Percentiles rank a stretch among this genome's conserved stretches.
phyloP scores from a whole-genome alignment of 169 alveolate genomes.

The Plasmodium billcollinsi region DNA sequence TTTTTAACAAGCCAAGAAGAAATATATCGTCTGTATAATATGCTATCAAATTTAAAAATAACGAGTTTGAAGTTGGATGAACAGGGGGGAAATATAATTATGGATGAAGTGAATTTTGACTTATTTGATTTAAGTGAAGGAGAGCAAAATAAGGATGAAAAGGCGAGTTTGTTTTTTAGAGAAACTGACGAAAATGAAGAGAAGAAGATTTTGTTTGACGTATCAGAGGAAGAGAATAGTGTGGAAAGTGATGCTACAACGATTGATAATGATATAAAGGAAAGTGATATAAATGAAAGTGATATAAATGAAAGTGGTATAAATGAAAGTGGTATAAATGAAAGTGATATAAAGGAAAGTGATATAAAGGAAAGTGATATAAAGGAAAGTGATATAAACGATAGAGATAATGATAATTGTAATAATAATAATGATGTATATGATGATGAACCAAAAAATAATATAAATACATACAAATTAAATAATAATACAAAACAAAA shows the following conservation, averaged over 20 bases:
- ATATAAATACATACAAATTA: constrained; percentile 30
- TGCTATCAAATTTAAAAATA: constrained; percentile 84
- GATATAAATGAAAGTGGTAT: constrained; percentile 23
- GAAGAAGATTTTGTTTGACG: constrained; percentile 74
- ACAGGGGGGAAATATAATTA: neutral
- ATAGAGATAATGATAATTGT: neutral
- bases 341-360: neutral
- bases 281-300: neutral
- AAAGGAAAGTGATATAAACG: neutral
- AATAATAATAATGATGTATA: neutral
- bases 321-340: neutral
- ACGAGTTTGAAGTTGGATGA: neutral
- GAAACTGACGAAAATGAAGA: constrained; percentile 67
- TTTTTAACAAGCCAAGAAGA: constrained; percentile 98
- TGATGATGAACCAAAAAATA: neutral
- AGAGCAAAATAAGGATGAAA: constrained; percentile 47
- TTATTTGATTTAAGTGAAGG: constrained; percentile 77
- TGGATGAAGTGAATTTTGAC: constrained; percentile 17
- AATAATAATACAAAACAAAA: constrained; percentile 56
- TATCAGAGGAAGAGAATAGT: constrained; percentile 74
- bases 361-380: neutral
- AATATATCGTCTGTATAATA: constrained; percentile 89
- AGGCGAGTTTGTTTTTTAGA: constrained; percentile 32
- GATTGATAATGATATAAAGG: constrained; percentile 29
- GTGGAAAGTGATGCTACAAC: no score